phyloP scores from a whole-genome alignment of 208 protist genomes.

The Novymonas esmeraldas region DNA sequence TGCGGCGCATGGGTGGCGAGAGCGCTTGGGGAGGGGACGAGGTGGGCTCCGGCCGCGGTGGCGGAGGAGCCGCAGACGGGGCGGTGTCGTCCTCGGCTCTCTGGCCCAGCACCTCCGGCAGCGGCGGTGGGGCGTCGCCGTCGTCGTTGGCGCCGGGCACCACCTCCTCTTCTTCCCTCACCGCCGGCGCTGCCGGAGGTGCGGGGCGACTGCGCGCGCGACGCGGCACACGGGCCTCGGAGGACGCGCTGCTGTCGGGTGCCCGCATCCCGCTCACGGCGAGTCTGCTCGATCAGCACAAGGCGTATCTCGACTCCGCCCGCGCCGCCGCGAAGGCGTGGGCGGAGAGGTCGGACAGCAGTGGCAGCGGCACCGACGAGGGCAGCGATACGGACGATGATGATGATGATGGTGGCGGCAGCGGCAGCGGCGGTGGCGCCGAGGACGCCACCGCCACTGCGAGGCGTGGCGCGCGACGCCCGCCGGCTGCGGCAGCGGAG shows the following conservation, averaged over 20 bases:
- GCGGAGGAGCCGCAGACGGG: conserved; percentile 11
- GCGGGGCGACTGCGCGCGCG: background rate
- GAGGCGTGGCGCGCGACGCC: background rate
- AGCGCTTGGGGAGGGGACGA: conserved; percentile 1
- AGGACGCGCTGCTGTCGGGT: conserved; percentile 7
- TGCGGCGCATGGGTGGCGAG: conserved; percentile 29
- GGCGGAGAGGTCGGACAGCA: background rate
- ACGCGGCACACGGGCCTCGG: conserved; percentile 5
- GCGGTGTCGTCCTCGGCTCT: background rate
- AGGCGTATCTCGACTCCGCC: conserved; percentile 17
- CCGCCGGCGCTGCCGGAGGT: background rate
- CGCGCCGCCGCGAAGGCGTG: background rate
- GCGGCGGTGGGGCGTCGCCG: background rate
- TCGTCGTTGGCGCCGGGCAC: too few species aligned
- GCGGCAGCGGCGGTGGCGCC: background rate
- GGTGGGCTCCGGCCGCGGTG: background rate
- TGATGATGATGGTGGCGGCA: conserved; percentile 1
- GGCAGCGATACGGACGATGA: background rate
- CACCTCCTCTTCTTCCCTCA: too few species aligned
- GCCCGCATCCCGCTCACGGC: conserved; percentile 17
- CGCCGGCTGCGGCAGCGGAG: background rate
- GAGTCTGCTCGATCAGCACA: conserved; percentile 38
- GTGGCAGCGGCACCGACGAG: background rate
- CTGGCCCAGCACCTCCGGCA: background rate
- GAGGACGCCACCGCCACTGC: background rate